phyloP scores from a whole-genome alignment of 148 eudicot genomes.

The Cornus florida region DNA sequence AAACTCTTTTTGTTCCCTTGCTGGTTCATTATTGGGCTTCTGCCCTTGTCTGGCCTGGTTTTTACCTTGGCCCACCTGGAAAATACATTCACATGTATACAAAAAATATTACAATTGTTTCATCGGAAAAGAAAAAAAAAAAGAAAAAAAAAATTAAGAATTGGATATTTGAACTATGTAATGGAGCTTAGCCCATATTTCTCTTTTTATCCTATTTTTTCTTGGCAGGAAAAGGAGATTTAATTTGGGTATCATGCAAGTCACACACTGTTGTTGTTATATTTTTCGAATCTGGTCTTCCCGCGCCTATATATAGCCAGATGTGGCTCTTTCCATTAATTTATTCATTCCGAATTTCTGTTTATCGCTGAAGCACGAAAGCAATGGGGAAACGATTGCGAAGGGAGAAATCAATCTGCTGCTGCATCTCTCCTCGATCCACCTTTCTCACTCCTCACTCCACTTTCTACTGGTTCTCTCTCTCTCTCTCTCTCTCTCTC shows the following conservation, averaged over 20 bases:
- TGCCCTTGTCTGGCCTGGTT: too few species aligned
- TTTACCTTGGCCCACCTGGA: too few species aligned
- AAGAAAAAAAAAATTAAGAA: too few species aligned
- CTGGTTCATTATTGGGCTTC: too few species aligned
- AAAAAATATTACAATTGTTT: too few species aligned
- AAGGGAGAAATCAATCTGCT: slow-evolving; percentile 49
- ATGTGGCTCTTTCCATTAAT: not conserved
- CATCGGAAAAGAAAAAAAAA: too few species aligned
- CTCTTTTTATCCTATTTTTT: too few species aligned
- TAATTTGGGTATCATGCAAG: not conserved
- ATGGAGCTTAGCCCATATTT: not conserved
- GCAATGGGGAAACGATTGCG: slow-evolving; percentile 79
- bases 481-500: slow-evolving; percentile 22
- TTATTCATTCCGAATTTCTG: not conserved
- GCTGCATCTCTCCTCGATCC: slow-evolving; percentile 66
- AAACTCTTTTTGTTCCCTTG: too few species aligned
- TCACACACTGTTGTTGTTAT: not conserved
- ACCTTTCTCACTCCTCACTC: slow-evolving; percentile 43
- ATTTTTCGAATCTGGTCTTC: not conserved
- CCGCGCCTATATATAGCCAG: slow-evolving; percentile 13
- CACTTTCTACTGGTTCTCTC: slow-evolving; percentile 61
- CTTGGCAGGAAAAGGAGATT: too few species aligned
- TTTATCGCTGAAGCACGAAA: not conserved
- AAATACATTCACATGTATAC: too few species aligned
- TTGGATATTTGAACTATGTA: not conserved